Evolutionary conservation across 352 stramenopile genomes (phyloP).

Genomic region (Phytophthora kernoviae): DNA sequence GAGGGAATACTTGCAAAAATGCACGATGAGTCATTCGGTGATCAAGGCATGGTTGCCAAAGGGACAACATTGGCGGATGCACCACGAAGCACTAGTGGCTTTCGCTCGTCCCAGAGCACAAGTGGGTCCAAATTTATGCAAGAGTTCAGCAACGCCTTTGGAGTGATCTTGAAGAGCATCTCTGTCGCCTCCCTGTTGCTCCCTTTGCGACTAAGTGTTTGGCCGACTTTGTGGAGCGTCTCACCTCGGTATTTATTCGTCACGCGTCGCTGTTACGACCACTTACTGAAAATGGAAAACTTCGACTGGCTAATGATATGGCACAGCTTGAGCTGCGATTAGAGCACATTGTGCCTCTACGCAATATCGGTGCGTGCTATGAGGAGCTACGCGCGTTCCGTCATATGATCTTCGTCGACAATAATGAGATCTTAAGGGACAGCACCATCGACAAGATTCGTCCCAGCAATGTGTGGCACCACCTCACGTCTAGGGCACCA

Average conservation of each 20-base stretch:
- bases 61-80: slow-evolving; percentile 11
- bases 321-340: slow-evolving; percentile 77
- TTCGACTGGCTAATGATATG: slow-evolving; percentile 86
- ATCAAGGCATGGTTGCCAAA: slow-evolving; percentile 30
- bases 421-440: slow-evolving; percentile 62
- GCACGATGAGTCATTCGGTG: slow-evolving; percentile 85
- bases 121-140: slow-evolving; percentile 79
- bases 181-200: slow-evolving; percentile 61
- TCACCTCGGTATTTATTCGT: slow-evolving; percentile 82
- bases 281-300: slow-evolving; percentile 76
- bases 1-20: slow-evolving; percentile 79
- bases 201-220: slow-evolving; percentile 60
- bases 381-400: slow-evolving; percentile 83
- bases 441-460: slow-evolving; percentile 81
- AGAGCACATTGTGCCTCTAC: slow-evolving; percentile 62
- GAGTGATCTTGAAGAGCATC: slow-evolving; percentile 75
- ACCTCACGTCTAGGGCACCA: slow-evolving; percentile 73
- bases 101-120: slow-evolving; percentile 25
- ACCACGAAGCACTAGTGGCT: slow-evolving; percentile 18
- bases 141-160: slow-evolving; percentile 71
- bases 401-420: slow-evolving; percentile 86
- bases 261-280: slow-evolving; percentile 76
- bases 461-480: slow-evolving; percentile 87
- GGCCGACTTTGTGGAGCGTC: slow-evolving; percentile 65
- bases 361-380: slow-evolving; percentile 61